These are phyloP conservation scores for Cetraspora pellucida DNA, from an alignment of 192 early-diverging fungal genomes.

Conservation along the genomic window DNA sequence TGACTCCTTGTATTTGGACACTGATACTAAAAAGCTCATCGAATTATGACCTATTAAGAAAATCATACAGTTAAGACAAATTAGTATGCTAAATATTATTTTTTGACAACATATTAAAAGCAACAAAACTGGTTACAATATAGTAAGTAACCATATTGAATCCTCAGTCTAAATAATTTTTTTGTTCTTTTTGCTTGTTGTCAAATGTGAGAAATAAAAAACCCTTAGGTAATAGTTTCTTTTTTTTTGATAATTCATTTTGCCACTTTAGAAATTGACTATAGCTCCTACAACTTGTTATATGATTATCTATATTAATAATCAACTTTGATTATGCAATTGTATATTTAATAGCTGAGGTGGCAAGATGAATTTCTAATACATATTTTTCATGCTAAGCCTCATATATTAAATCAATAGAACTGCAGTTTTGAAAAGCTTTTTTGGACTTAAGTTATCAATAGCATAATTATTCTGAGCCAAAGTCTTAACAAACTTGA, in stretches of 20 bases:
- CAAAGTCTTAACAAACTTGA: too few relatives aligned
- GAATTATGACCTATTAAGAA: constrained; percentile 24
- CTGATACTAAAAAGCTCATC: constrained; percentile 6
- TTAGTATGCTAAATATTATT: constrained; percentile 25
- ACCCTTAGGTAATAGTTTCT: constrained; percentile 2
- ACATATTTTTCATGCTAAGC: too few relatives aligned
- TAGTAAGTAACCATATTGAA: too few relatives aligned
- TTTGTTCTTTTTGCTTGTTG: constrained; percentile 22
- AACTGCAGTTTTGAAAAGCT: too few relatives aligned
- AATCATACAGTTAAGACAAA: background rate
- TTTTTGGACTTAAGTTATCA: too few relatives aligned
- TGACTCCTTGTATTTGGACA: background rate
- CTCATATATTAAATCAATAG: too few relatives aligned
- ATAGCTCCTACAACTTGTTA: constrained; percentile 21
- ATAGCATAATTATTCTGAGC: too few relatives aligned
- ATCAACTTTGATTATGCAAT: constrained; percentile 16
- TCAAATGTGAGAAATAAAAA: constrained; percentile 21
- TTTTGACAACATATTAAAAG: background rate
- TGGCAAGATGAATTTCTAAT: too few relatives aligned
- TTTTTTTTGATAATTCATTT: constrained; percentile 5
- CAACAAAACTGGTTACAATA: too few relatives aligned
- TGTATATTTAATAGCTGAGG: constrained; percentile 10
- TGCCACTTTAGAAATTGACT: background rate
- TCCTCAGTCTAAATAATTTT: constrained; percentile 26
- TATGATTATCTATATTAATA: constrained; percentile 28